Evolutionary conservation across 2,329 filamentous ascomycete species (phyloP).

Genomic region (Epichloe baconii): DNA sequence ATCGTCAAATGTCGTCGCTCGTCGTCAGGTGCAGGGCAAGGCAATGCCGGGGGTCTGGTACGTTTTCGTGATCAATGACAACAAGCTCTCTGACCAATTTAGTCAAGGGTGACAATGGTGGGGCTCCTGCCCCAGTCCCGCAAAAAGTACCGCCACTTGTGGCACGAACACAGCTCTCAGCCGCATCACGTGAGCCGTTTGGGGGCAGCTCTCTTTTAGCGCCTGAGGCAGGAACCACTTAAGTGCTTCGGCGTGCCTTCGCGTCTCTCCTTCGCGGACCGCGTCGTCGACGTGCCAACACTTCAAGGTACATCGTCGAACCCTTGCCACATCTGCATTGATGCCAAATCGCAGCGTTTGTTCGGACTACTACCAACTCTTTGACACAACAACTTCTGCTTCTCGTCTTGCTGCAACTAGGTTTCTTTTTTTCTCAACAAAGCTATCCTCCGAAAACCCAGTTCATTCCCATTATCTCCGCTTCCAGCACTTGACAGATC

Average conservation of each 20-base stretch:
- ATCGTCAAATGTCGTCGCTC: not conserved
- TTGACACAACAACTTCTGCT: not conserved
- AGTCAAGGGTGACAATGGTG: too few species aligned
- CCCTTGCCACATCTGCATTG: constrained; percentile 8
- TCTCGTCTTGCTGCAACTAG: not conserved
- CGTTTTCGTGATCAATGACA: not conserved
- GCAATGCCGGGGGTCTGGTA: not conserved
- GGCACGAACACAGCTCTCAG: not conserved
- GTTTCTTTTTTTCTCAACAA: not conserved
- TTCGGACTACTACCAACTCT: not conserved
- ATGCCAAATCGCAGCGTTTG: not conserved
- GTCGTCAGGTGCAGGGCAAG: not conserved
- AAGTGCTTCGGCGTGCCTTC: constrained; percentile 26
- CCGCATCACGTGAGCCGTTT: constrained; percentile 17
- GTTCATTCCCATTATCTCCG: not conserved
- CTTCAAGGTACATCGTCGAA: constrained; percentile 14
- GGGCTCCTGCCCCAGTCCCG: not conserved
- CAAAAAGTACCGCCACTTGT: not conserved
- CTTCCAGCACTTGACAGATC: not conserved
- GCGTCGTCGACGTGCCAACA: constrained; percentile 25
- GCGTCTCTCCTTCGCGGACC: constrained; percentile 21
- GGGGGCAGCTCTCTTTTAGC: not conserved
- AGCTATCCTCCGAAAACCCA: not conserved
- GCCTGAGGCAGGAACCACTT: constrained; percentile 24
- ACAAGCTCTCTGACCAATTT: not conserved